Evolutionary conservation across 169 alveolate species (phyloP).

Genomic region (Miamiensis avidus): DNA sequence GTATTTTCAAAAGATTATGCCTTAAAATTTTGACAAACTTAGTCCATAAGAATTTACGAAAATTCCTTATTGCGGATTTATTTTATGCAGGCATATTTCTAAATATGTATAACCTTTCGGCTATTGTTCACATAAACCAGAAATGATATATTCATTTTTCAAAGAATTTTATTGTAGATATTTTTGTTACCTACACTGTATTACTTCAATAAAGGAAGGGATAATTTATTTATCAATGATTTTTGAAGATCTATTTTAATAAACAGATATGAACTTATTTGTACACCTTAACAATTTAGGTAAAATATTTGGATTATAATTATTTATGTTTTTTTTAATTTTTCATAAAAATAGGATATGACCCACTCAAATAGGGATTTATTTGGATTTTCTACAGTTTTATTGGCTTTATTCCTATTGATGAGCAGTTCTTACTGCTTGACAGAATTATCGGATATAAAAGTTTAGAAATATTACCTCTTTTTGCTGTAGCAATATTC

Average conservation of each 20-base stretch:
- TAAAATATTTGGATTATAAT: background rate
- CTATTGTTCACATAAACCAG: constrained; percentile 13
- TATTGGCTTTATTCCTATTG: constrained; percentile 17
- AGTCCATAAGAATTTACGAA: background rate
- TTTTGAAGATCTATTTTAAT: constrained; percentile 16
- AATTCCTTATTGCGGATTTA: constrained; percentile 4
- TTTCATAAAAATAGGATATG: background rate
- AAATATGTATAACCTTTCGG: constrained; percentile 16
- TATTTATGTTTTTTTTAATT: background rate
- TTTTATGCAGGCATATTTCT: background rate
- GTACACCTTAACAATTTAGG: constrained; percentile 4
- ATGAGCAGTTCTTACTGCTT: constrained; percentile 11
- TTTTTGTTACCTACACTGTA: constrained; percentile 10
- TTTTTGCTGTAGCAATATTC: constrained; percentile 17
- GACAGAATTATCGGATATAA: constrained; percentile 25
- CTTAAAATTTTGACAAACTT: constrained; percentile 2
- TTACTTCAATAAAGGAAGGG: constrained; percentile 4
- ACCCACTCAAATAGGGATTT: background rate
- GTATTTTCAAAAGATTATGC: background rate
- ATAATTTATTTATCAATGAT: background rate
- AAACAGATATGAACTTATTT: background rate
- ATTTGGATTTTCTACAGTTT: constrained; percentile 18
- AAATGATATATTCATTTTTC: constrained; percentile 4
- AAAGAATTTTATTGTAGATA: constrained; percentile 26
- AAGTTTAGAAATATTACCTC: constrained; percentile 18